These are phyloP conservation scores for Fusarium illudens DNA, from an alignment of 2,329 filamentous ascomycete species.

Conservation along the genomic window DNA sequence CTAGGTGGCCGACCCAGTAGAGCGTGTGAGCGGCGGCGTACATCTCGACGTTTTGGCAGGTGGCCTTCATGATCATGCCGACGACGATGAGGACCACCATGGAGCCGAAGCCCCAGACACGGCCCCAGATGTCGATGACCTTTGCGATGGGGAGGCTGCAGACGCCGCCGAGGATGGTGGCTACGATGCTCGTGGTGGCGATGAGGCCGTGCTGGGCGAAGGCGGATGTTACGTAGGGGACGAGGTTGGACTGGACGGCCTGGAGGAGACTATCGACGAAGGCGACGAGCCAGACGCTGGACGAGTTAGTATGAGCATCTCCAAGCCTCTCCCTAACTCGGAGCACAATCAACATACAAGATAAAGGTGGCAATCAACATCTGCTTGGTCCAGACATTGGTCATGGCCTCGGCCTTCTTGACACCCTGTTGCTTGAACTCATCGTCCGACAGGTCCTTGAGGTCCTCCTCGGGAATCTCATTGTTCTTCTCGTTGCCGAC, in stretches of 20 bases:
- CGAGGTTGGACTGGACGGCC: conserved; percentile 57
- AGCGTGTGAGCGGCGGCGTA: conserved; percentile 70
- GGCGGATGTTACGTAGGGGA: conserved; percentile 71
- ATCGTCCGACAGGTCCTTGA: conserved; percentile 7
- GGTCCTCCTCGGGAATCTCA: conserved; percentile 10
- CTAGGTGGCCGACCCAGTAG: conserved; percentile 65
- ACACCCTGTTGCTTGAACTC: conserved; percentile 24
- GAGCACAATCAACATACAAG: background rate
- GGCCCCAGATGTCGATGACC: conserved; percentile 18
- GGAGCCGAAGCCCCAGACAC: conserved; percentile 6
- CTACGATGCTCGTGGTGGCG: conserved; percentile 69
- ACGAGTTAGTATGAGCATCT: background rate
- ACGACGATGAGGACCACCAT: conserved; percentile 1
- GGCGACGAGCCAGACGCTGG: conserved; percentile 51
- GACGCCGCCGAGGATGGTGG: conserved; percentile 5
- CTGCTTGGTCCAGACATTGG: conserved; percentile 50
- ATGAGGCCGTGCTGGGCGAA: conserved; percentile 72
- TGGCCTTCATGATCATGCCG: background rate
- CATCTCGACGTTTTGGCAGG: conserved; percentile 56
- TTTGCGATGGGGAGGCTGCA: conserved; percentile 5
- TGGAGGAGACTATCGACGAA: conserved; percentile 50
- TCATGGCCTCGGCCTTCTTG: conserved; percentile 48
- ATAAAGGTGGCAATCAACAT: conserved; percentile 46
- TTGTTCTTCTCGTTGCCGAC: conserved; percentile 12
- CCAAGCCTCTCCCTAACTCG: background rate